These are phyloP conservation scores for Xylaria cubensis DNA, from an alignment of 495 filamentous ascomycete genomes.

Conservation along the genomic window DNA sequence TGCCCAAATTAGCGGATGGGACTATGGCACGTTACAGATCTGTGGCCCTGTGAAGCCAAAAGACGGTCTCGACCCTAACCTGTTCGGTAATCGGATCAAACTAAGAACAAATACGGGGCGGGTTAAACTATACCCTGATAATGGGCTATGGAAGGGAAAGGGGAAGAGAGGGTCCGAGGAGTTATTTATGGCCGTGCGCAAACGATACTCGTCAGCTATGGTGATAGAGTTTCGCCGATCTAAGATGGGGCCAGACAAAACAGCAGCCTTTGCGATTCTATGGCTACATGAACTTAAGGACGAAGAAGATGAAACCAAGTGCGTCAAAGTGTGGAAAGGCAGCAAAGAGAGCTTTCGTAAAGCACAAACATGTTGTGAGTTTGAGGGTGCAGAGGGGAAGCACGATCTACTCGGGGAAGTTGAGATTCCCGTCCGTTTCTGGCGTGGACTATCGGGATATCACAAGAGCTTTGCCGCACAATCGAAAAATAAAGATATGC, in stretches of 20 bases:
- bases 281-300: conserved; percentile 73
- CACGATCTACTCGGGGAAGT: conserved; percentile 63
- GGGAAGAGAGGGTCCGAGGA: conserved; percentile 50
- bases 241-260: conserved; percentile 57
- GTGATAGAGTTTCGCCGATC: conserved; percentile 66
- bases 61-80: conserved; percentile 48
- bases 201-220: conserved; percentile 65
- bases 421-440: conserved; percentile 60
- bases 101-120: conserved; percentile 58
- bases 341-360: conserved; percentile 54
- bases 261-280: conserved; percentile 65
- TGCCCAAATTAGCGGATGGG: conserved; percentile 64
- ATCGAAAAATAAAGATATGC: conserved; percentile 55
- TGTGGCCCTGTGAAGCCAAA: conserved; percentile 44
- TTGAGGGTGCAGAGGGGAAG: conserved; percentile 46
- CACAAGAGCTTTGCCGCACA: conserved; percentile 58
- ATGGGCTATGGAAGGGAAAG: conserved; percentile 43
- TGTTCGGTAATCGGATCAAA: conserved; percentile 59
- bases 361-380: conserved; percentile 46
- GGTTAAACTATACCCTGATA: conserved; percentile 60
- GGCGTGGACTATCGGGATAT: conserved; percentile 63
- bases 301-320: conserved; percentile 62
- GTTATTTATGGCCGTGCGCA: conserved; percentile 61
- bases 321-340: conserved; percentile 63
- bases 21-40: conserved; percentile 71